Evolutionary conservation across 208 protist species (phyloP).

Genomic region (Phytomonas sp.): DNA sequence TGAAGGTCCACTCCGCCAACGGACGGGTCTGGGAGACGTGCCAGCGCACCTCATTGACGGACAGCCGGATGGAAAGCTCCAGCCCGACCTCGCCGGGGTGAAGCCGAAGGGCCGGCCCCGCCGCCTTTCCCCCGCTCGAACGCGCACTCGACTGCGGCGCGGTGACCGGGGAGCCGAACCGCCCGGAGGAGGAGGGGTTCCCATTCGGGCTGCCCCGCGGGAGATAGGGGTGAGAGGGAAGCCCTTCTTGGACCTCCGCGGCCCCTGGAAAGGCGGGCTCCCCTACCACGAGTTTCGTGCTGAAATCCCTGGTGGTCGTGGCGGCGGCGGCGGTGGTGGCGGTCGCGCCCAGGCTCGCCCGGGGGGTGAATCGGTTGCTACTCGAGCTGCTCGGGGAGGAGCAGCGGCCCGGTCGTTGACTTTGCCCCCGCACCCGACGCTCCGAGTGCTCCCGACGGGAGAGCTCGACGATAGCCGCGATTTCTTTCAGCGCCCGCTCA

Average conservation of each 20-base stretch:
- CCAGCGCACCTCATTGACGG: conserved; percentile 20
- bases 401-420: not conserved
- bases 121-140: too few relatives aligned
- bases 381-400: not conserved
- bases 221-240: not conserved
- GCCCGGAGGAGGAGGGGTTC: not conserved
- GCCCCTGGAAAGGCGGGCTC: not conserved
- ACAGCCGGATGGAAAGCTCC: conserved; percentile 23
- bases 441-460: not conserved
- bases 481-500: conserved; percentile 19
- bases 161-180: not conserved
- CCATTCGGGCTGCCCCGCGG: not conserved
- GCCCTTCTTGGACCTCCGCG: not conserved
- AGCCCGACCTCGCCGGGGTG: conserved; percentile 27
- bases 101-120: not conserved
- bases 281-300: not conserved
- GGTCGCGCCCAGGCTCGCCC: not conserved
- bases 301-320: not conserved
- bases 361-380: not conserved
- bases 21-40: conserved; percentile 20
- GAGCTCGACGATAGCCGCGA: conserved; percentile 13
- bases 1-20: conserved; percentile 29
- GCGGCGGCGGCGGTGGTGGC: not conserved
- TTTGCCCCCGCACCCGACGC: not conserved
- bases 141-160: too few relatives aligned